Base-by-base conservation (phyloP, 495 filamentous ascomycete genomes). In the Cladorrhinum samala region DNA sequence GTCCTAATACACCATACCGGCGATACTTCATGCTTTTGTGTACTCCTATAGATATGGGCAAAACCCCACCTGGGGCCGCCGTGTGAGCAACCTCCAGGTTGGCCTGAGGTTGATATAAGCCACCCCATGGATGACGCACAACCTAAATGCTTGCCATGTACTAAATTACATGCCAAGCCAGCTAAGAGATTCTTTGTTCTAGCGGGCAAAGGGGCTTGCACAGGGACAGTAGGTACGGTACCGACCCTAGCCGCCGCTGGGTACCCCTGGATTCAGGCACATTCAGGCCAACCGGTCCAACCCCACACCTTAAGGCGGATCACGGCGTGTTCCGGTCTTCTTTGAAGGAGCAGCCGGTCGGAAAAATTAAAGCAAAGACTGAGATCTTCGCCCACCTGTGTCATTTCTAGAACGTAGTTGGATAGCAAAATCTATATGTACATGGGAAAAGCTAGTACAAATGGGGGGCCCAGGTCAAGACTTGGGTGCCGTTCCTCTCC, bases 191-290 rank as follows among this genome's bases (percentile, higher is more conserved):
- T 25, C 54, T 52, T 55, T 56, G 55, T 54, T 57, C 46, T 52
- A 53, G 53, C 30, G 40, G 46, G 41, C 25, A 43, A 44, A 52
- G 50, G 47, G 47, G 53, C 53, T 25, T 62, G 54, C 59, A 62
- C n/a, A n/a, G n/a, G n/a, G n/a, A n/a, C n/a, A n/a, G n/a, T n/a
- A n/a, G n/a, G n/a, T n/a, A n/a, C n/a, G n/a, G n/a, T 54, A 30
- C 55, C 57, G 53, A 42, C 53, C 63, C 55, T 54, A 66, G 52
- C 63, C 58, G 57, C 17, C 20, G 54, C 50, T 40, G 40, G 50
- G 52, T 36, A 45, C 49, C 52, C 56, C 52, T 55, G 53, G 54
- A 49, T 27, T 44, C 16, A 30, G 9, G 6, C 37, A 51, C 52
- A 49, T 27, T 44, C 16, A 30, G 9, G 6, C 37, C n/a, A 27